Percentiles rank a stretch among this genome's conserved stretches.
Conservation (phyloP, 768 basidiomycete genomes). For the Mycena vitilis region DNA sequence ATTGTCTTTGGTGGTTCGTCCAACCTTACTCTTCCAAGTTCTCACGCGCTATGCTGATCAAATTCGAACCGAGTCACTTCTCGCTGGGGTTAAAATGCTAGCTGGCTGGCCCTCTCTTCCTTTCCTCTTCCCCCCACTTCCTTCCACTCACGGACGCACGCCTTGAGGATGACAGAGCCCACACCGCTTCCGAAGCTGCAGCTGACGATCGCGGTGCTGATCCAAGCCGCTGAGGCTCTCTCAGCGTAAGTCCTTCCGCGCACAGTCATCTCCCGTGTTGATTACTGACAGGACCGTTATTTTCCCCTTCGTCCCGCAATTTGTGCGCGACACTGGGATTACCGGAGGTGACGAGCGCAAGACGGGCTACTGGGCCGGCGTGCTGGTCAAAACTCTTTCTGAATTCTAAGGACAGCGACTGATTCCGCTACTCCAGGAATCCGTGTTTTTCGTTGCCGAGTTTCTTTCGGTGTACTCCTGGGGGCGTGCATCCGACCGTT, state of each 20-base stretch:
- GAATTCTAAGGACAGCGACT: slow-evolving; percentile 2
- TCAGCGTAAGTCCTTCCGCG: slow-evolving; percentile 17
- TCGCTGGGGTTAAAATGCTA: too few relatives aligned
- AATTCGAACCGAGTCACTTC: too few relatives aligned
- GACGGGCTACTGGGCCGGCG: slow-evolving; percentile 47
- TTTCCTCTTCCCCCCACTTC: too few relatives aligned
- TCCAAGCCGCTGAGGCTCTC: slow-evolving; percentile 28
- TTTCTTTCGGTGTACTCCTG: slow-evolving; percentile 42
- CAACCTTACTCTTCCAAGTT: too few relatives aligned
- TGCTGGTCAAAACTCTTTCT: slow-evolving; percentile 36
- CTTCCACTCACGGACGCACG: too few relatives aligned
- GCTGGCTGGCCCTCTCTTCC: too few relatives aligned
- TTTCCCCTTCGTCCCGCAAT: slow-evolving; percentile 55
- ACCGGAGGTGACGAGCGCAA: slow-evolving; percentile 42
- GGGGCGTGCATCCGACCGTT: slow-evolving; percentile 45
- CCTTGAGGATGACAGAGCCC: not conserved
- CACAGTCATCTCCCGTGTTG: not conserved
- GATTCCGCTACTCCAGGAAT: slow-evolving; percentile 37
- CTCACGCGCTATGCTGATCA: too few relatives aligned
- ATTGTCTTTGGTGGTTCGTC: too few relatives aligned
- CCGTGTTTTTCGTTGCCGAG: slow-evolving; percentile 45
- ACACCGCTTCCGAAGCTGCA: slow-evolving; percentile 29
- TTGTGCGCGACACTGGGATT: slow-evolving; percentile 44
- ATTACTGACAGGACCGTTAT: slow-evolving; percentile 52
- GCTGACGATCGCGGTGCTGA: slow-evolving; percentile 25